A percentile compares a stretch with the other conserved stretches of the same genome.
Conservation (phyloP, 768 basidiomycete species). For the Pleurotus tuber-regium region DNA sequence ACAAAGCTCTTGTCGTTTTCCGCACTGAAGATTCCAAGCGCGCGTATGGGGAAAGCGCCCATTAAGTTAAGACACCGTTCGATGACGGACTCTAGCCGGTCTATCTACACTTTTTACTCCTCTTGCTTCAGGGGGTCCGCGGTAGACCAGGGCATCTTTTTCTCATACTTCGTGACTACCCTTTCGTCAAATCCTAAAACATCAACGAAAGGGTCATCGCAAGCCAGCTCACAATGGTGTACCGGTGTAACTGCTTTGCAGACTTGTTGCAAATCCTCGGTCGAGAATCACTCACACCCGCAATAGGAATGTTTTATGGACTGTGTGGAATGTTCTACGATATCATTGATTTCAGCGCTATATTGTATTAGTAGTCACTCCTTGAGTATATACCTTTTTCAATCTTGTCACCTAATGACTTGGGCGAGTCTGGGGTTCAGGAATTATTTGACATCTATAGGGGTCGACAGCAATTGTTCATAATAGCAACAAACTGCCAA, state of each 20-base stretch:
- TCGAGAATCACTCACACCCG: neutral
- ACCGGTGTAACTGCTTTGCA: neutral
- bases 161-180: neutral
- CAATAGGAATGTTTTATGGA: neutral
- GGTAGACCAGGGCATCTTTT: neutral
- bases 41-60: no score
- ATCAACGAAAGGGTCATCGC: conserved; percentile 3
- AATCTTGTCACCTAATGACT: no score
- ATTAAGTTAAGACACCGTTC: neutral
- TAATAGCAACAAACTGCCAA: conserved; percentile 19
- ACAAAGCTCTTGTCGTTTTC: no score
- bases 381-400: no score
- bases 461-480: conserved; percentile 3
- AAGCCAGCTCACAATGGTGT: neutral
- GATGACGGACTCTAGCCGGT: conserved; percentile 9
- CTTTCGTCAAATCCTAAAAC: neutral
- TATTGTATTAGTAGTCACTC: no score
- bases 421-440: no score
- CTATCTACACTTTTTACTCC: conserved; percentile 4
- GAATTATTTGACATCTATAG: neutral
- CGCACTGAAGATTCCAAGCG: no score
- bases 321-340: neutral
- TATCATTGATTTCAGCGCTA: no score
- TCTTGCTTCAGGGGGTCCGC: neutral
- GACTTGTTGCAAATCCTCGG: no score